Percentiles rank a stretch among this genome's conserved stretches.
phyloP scores from a whole-genome alignment of 441 rosid species.

The Croton setiger region DNA sequence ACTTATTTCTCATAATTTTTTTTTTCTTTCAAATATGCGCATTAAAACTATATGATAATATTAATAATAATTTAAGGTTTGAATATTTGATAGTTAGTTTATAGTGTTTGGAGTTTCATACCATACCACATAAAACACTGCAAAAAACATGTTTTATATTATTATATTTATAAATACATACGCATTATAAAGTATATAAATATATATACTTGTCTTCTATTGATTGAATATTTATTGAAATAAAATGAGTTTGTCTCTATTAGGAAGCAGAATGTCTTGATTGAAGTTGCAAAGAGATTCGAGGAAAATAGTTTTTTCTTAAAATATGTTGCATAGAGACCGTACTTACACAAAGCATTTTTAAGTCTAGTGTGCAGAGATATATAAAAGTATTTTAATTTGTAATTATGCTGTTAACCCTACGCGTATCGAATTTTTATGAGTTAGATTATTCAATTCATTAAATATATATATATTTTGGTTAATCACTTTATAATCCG shows the following conservation, averaged over 20 bases:
- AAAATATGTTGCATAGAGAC: background rate
- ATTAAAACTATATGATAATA: background rate
- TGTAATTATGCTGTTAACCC: no score
- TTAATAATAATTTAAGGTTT: background rate
- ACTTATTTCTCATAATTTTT: no score
- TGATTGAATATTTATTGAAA: background rate
- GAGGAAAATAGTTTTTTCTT: constrained; percentile 10
- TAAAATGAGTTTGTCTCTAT: constrained; percentile 6
- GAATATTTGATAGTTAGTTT: background rate
- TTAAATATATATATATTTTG: no score
- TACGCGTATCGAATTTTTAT: no score
- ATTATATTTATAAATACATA: background rate
- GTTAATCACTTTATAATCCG: no score
- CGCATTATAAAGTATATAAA: background rate
- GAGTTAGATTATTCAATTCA: no score
- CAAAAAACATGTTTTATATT: background rate
- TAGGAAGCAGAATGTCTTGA: constrained; percentile 13
- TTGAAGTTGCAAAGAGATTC: constrained; percentile 10
- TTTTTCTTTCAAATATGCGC: background rate
- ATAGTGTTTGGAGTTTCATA: background rate
- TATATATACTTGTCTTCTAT: background rate
- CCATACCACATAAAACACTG: background rate
- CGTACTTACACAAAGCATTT: no score
- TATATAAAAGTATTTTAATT: no score
- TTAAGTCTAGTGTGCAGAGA: no score